These are phyloP conservation scores for Mycena kentingensis DNA, from an alignment of 768 basidiomycete genomes.

Conservation along the genomic window DNA sequence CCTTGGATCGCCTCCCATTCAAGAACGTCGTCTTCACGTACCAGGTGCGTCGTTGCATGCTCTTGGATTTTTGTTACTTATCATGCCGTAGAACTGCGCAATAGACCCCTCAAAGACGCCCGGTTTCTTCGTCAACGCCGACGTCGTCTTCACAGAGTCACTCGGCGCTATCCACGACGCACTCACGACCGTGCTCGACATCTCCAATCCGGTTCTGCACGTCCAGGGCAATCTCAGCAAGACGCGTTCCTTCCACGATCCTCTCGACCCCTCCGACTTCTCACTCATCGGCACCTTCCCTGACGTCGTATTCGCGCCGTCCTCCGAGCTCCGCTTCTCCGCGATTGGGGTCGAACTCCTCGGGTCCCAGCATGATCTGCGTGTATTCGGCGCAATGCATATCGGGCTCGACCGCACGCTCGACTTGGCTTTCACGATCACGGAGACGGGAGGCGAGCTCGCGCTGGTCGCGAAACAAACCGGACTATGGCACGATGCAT, in stretches of 20 bases:
- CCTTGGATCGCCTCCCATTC: background rate
- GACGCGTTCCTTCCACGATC: background rate
- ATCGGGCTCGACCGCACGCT: background rate
- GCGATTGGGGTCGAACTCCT: background rate
- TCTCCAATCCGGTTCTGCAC: slow-evolving; percentile 1
- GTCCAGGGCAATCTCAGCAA: background rate
- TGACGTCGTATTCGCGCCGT: background rate
- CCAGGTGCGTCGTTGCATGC: background rate
- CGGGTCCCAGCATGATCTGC: background rate
- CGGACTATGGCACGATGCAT: slow-evolving; percentile 4
- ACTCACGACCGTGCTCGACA: background rate
- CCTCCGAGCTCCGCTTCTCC: background rate
- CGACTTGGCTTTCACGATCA: background rate
- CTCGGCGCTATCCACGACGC: background rate
- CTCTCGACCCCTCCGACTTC: background rate
- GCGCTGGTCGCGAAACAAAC: background rate
- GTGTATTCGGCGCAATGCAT: background rate
- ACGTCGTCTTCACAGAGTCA: slow-evolving; percentile 1
- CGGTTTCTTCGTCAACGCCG: background rate
- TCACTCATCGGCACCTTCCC: background rate
- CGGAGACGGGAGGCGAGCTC: background rate
- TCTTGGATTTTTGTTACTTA: background rate
- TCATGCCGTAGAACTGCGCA: background rate
- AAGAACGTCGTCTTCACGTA: background rate
- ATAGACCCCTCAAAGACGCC: background rate